Base-by-base conservation (phyloP, 768 basidiomycete species). In the Cubamyces lactineus region DNA sequence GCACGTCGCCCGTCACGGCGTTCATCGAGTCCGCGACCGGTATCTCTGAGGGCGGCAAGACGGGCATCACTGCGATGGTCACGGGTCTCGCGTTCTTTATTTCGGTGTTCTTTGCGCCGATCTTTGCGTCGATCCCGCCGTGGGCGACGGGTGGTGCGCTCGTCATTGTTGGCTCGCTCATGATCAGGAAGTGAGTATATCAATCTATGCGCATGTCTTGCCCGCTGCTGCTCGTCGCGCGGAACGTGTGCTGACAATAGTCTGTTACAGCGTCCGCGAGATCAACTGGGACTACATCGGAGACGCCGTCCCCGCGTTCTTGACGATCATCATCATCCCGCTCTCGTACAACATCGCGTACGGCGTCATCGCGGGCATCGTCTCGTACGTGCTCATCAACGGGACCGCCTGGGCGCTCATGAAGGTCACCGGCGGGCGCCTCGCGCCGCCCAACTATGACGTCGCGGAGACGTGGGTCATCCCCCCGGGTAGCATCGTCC, bases 281-380 rank as follows among this genome's bases (percentile, higher is more conserved):
- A 88, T 95, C 73, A 95, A 95, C 74, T 95, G 92, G 92, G 81
- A 88, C 69, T 95, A 93, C 71, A 81, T 91, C 21, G 92, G 92
- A 8, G 92, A 94, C 69, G 83, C 88, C n/a, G 84, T 94, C 0
- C 92, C 92, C 13, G 91, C 92, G 0, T 94, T 95, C 80, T 74
- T 95, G 50, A 90, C 89, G 0, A 77, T 95, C 60, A 79, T 94
- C 52, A 82, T 91, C 55, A 94, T 94, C 61, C 90, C 90, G 11
- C 74, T 91, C 19, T 84, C 88, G 15, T 89, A 85, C 81, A 92
- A 92, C 79, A 93, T 94, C 70, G 91, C 92, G 42, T 93, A 94
- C 70, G 92, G 92, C 66, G 88, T 94, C 72, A 93, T 95, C 64
- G 86, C 89, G 0, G 93, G 92, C 39, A 78, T 95, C 53, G 51